Conservation (phyloP, 306 rosid species). For the Trichosanthes cucumerina region DNA sequence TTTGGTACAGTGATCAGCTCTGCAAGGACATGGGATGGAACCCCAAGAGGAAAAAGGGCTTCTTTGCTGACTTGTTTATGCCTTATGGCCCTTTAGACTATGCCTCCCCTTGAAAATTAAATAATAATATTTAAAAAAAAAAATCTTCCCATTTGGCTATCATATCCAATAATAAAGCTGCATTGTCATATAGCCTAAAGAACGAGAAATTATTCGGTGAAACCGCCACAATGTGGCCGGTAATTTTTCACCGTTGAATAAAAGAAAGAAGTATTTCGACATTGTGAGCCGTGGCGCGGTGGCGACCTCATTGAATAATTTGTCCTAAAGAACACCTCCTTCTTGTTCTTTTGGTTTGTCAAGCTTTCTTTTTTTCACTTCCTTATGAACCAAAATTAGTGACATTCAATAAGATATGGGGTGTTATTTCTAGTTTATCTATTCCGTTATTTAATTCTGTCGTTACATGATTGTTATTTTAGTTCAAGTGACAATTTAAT, state of each 20-base stretch:
- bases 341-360: too few relatives aligned
- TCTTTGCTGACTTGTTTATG: conserved; percentile 43
- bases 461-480: not conserved
- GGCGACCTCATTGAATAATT: too few relatives aligned
- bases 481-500: too few relatives aligned
- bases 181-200: too few relatives aligned
- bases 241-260: too few relatives aligned
- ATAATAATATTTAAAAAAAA: too few relatives aligned
- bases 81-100: conserved; percentile 62
- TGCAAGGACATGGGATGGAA: conserved; percentile 76
- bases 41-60: conserved; percentile 44
- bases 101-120: conserved; percentile 12
- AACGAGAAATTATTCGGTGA: too few relatives aligned
- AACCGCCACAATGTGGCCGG: not conserved
- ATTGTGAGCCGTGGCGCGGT: too few relatives aligned
- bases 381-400: not conserved
- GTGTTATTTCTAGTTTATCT: not conserved
- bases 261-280: too few relatives aligned
- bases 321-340: too few relatives aligned
- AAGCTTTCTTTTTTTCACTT: not conserved
- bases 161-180: not conserved
- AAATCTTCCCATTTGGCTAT: too few relatives aligned
- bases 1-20: conserved; percentile 44
- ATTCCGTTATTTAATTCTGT: too few relatives aligned
- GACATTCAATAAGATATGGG: not conserved